phyloP scores from a whole-genome alignment of 371 early-diverging fungal species.

The Mortierella sp. region DNA sequence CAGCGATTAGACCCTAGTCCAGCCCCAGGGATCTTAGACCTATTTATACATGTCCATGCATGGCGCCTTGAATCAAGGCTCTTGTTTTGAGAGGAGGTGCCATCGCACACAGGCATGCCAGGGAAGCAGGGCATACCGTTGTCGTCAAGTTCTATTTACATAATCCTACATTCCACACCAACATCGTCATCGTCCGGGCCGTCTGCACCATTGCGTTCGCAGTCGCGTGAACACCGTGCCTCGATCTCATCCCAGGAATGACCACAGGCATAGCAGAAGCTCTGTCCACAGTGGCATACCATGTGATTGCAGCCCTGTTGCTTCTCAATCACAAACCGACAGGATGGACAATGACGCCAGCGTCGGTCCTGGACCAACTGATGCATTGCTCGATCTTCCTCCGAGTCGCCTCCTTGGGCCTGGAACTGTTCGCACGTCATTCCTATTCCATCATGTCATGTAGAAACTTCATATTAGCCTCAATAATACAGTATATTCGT shows the following conservation, averaged over 20 bases:
- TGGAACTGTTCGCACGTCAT: constrained; percentile 43
- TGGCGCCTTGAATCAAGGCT: background rate
- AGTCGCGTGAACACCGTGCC: constrained; percentile 42
- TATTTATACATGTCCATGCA: background rate
- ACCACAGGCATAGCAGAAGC: constrained; percentile 49
- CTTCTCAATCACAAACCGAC: constrained; percentile 53
- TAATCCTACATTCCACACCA: constrained; percentile 38
- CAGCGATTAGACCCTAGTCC: background rate
- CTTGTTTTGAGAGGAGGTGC: no score
- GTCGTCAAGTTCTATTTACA: constrained; percentile 13
- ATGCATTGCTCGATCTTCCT: constrained; percentile 50
- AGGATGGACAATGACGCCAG: constrained; percentile 52
- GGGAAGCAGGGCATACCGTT: no score
- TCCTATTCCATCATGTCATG: constrained; percentile 5
- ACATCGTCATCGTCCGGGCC: constrained; percentile 35
- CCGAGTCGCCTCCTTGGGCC: constrained; percentile 27
- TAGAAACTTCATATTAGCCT: background rate
- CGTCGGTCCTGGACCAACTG: constrained; percentile 45
- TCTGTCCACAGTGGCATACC: constrained; percentile 52
- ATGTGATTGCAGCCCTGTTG: constrained; percentile 49
- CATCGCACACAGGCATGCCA: no score
- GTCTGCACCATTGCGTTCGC: constrained; percentile 35
- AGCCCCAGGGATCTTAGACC: background rate
- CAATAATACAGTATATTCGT: constrained; percentile 1
- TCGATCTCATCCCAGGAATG: constrained; percentile 47